phyloP scores from a whole-genome alignment of 2,329 filamentous ascomycete genomes.

The Neofusicoccum cordaticola region DNA sequence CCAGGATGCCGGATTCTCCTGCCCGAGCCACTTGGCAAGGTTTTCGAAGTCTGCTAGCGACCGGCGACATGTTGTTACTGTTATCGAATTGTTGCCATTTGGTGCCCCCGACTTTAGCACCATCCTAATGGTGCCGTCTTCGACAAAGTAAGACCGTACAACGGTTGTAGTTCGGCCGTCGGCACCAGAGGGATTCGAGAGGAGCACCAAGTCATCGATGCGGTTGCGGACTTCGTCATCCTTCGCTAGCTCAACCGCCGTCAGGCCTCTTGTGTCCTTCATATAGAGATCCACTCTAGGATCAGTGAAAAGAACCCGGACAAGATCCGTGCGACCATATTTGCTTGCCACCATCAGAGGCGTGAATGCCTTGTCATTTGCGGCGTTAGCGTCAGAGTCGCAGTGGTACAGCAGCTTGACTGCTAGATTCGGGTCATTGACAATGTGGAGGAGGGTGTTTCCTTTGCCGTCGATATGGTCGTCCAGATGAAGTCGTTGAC shows the following conservation, averaged over 20 bases:
- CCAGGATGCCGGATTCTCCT: slow-evolving; percentile 95
- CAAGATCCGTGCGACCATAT: slow-evolving; percentile 91
- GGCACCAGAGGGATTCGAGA: slow-evolving; percentile 62
- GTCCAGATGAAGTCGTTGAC: slow-evolving; percentile 78
- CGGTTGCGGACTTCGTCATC: slow-evolving; percentile 96
- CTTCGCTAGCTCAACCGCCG: slow-evolving; percentile 93
- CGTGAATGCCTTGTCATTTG: slow-evolving; percentile 92
- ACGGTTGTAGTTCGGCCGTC: slow-evolving; percentile 88
- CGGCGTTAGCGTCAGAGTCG: slow-evolving; percentile 93
- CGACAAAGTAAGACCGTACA: slow-evolving; percentile 93
- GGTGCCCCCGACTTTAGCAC: slow-evolving; percentile 93
- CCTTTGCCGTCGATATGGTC: slow-evolving; percentile 91
- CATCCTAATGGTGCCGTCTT: slow-evolving; percentile 88
- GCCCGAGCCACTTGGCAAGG: slow-evolving; percentile 73
- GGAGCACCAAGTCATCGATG: slow-evolving; percentile 88
- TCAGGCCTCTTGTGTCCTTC: slow-evolving; percentile 82
- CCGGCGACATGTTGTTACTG: slow-evolving; percentile 88
- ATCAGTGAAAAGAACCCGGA: slow-evolving; percentile 82
- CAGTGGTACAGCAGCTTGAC: slow-evolving; percentile 74
- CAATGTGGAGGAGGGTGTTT: slow-evolving; percentile 93
- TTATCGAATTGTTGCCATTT: slow-evolving; percentile 76
- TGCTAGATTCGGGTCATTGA: slow-evolving; percentile 79
- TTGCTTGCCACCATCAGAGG: slow-evolving; percentile 98
- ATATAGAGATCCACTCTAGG: slow-evolving; percentile 80
- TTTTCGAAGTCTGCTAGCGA: slow-evolving; percentile 90